Evolutionary conservation across 208 protist genomes (phyloP).

Genomic region (Leptomonas pyrrhocoris): DNA sequence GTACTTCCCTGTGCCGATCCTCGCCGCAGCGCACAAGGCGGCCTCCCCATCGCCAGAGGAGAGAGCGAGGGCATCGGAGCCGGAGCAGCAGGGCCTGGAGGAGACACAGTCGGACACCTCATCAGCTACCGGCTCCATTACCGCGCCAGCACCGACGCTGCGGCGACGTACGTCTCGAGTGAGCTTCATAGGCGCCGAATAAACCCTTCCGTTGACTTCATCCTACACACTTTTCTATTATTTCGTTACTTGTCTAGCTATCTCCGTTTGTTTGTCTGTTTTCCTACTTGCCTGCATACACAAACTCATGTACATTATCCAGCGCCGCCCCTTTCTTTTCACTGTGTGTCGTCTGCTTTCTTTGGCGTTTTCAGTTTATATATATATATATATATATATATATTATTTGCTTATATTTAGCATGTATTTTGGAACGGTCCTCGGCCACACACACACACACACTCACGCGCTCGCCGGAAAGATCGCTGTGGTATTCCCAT

Average conservation of each 20-base stretch:
- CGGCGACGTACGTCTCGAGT: background rate
- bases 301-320: background rate
- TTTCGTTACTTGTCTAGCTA: background rate
- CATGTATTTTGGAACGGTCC: too few relatives aligned
- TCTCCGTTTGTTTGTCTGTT: background rate
- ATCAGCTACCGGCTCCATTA: background rate
- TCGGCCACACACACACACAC: too few relatives aligned
- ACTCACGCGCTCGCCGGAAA: too few relatives aligned
- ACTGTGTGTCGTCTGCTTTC: too few relatives aligned
- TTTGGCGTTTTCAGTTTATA: too few relatives aligned
- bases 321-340: too few relatives aligned
- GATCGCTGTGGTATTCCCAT: too few relatives aligned
- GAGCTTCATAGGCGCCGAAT: background rate
- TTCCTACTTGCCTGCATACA: too few relatives aligned
- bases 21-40: background rate
- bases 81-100: background rate
- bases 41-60: background rate
- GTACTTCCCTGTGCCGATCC: background rate
- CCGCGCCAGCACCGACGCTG: background rate
- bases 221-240: background rate
- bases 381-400: too few relatives aligned
- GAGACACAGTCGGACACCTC: background rate
- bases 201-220: background rate
- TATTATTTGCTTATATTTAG: too few relatives aligned
- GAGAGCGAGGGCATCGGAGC: background rate